phyloP scores from a whole-genome alignment of 768 basidiomycete genomes.

The Mycena galericulata region DNA sequence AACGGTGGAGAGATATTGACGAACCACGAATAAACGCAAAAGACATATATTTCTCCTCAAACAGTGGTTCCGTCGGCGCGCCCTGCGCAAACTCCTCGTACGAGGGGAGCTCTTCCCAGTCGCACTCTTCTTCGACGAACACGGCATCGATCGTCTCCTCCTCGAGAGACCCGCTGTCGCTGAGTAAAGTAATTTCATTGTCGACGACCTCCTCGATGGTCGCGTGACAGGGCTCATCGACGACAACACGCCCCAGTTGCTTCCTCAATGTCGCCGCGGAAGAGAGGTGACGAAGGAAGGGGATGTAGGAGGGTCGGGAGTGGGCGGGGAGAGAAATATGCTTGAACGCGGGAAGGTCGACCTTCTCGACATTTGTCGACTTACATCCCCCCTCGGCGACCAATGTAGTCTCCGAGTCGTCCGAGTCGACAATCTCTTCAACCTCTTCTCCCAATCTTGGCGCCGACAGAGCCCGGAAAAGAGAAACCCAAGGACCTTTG shows the following conservation, averaged over 20 bases:
- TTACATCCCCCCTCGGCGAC: no score
- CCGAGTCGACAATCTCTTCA: no score
- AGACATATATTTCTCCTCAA: background rate
- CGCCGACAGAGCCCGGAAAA: no score
- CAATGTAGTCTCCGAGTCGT: no score
- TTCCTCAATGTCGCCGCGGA: background rate
- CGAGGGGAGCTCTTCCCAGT: background rate
- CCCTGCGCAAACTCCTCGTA: background rate
- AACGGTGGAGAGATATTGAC: background rate
- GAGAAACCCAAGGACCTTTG: no score
- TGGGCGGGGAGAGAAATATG: no score
- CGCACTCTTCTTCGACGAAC: background rate
- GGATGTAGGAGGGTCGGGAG: background rate
- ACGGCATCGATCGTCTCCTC: no score
- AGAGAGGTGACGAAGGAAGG: background rate
- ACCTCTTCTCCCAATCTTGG: no score
- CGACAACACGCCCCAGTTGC: background rate
- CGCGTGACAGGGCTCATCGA: background rate
- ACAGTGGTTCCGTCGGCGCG: background rate
- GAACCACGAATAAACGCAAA: background rate
- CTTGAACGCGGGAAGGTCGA: no score
- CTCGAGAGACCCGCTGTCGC: background rate
- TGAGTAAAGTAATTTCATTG: background rate
- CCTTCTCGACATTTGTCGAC: no score
- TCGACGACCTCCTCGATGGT: background rate